These are phyloP conservation scores for Sisymbrium altissimum DNA, from an alignment of 345 rosid genomes.

Conservation along the genomic window DNA sequence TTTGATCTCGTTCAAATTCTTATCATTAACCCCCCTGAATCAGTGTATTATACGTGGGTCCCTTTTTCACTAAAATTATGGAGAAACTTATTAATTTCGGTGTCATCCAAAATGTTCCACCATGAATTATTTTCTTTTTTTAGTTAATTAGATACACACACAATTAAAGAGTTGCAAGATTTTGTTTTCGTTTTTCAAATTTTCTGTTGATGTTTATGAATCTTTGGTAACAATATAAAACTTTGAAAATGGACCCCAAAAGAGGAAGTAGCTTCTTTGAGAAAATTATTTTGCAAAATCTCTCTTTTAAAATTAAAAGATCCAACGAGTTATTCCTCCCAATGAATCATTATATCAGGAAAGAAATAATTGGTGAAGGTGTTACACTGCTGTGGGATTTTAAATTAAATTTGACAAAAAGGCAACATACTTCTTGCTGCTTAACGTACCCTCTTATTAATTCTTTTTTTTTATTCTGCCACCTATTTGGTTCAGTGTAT, in stretches of 20 bases:
- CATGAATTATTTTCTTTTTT: background rate
- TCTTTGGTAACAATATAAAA: background rate
- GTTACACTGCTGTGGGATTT: background rate
- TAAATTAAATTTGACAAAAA: background rate
- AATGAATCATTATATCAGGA: slow-evolving; percentile 8
- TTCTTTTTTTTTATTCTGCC: background rate
- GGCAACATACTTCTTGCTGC: slow-evolving; percentile 4
- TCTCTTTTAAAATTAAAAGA: background rate
- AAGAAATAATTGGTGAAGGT: slow-evolving; percentile 21
- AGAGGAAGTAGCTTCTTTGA: background rate
- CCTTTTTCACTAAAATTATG: background rate
- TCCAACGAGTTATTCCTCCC: background rate
- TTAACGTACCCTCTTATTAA: background rate
- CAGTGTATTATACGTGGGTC: background rate
- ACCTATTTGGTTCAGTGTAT: slow-evolving; percentile 3
- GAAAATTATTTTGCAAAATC: background rate
- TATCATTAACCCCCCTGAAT: background rate
- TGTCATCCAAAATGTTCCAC: background rate
- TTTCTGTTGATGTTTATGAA: background rate
- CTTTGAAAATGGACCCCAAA: background rate
- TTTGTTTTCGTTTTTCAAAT: background rate
- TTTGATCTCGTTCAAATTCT: slow-evolving; percentile 10
- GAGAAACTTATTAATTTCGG: background rate
- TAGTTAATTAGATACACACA: background rate
- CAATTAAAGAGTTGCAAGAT: background rate